These are phyloP conservation scores for Madurella fahalii DNA, from an alignment of 2,329 filamentous ascomycete genomes.

Conservation along the genomic window DNA sequence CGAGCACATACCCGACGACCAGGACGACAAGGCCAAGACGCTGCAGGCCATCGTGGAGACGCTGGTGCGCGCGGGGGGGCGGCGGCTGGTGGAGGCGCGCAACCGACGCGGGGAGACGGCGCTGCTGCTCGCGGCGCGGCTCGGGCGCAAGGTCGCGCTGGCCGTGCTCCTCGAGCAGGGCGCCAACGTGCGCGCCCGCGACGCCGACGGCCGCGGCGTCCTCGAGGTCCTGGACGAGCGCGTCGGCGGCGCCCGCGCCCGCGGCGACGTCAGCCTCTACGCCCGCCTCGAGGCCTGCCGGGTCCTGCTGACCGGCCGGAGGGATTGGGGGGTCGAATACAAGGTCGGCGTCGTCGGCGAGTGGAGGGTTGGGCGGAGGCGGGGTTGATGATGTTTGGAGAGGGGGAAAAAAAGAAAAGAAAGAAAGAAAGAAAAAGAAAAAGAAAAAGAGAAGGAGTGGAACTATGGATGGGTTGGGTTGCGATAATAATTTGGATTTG, in stretches of 20 bases:
- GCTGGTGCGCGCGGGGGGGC: conserved; percentile 41
- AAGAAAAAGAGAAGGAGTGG: no score
- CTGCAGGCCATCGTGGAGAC: conserved; percentile 42
- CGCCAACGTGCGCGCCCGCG: conserved; percentile 46
- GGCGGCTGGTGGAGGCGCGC: conserved; percentile 40
- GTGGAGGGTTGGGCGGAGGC: conserved; percentile 4
- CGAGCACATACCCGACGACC: conserved; percentile 46
- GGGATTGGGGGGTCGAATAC: conserved; percentile 27
- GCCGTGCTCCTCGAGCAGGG: conserved; percentile 43
- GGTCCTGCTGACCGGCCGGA: conserved; percentile 30
- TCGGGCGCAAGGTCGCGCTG: conserved; percentile 50
- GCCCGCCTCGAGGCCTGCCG: conserved; percentile 33
- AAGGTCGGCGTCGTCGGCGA: conserved; percentile 5
- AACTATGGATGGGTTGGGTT: no score
- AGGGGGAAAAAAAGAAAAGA: neutral
- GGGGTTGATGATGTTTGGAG: no score
- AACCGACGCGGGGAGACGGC: conserved; percentile 54
- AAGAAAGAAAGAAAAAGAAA: no score
- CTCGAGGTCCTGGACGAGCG: conserved; percentile 42
- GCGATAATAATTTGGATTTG: no score
- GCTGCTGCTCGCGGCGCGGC: conserved; percentile 50
- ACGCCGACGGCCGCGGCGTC: conserved; percentile 41
- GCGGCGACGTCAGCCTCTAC: conserved; percentile 29
- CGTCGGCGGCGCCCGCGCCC: conserved; percentile 7
- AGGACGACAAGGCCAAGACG: conserved; percentile 44